Evolutionary conservation across 805 yeast species (phyloP), one percentile per base, ranked within the genome.

Genomic region (Blastobotrys peoriensis): DNA sequence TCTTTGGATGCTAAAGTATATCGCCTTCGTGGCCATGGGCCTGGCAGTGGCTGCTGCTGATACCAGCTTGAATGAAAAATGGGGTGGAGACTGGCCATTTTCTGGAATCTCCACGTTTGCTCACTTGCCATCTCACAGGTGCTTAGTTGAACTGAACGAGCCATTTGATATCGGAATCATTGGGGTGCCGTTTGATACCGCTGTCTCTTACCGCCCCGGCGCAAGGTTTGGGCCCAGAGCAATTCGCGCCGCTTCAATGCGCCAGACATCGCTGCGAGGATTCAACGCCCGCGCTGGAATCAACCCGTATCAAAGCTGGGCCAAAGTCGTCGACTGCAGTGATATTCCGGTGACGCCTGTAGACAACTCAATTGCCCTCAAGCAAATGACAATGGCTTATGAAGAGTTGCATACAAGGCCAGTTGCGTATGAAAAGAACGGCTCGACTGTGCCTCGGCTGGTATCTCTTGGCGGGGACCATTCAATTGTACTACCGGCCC

Each of bases 171-270:
- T 86, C 40, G 95, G 81, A 0, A 51, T 86, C 10, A 70, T 85
- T 45, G 95, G 95, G 3, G 81, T 83, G 1, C 94, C 94, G 0
- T 86, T 85, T 54, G 95, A 85, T 57, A 85, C 93, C 4, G 91
- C 91, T 0, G 81, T 80, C 0, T 74, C 88, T 0, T 85, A 79
- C 61, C 70, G 94, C 41, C 75, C 89, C 0, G 94, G 95, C 4
- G 89, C 94, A 2, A 65, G 95, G 43, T 85, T 85, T 63, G 95
- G 95, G 2, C 95, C 83, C 3, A 50, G 66, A 16, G 65, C 65
- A 5, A 59, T 64, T 39, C 53, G 68, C 9, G 63, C 48, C 3
- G 67, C 66, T 3, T 61, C 66, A 15, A 57, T 55, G 57, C 72
- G 94, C 52, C 94, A 85, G 59, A 76, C 78, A 2, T 61, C 79